These are phyloP conservation scores for Candida anutae DNA, from an alignment of 1,139 yeast species.

Conservation along the genomic window DNA sequence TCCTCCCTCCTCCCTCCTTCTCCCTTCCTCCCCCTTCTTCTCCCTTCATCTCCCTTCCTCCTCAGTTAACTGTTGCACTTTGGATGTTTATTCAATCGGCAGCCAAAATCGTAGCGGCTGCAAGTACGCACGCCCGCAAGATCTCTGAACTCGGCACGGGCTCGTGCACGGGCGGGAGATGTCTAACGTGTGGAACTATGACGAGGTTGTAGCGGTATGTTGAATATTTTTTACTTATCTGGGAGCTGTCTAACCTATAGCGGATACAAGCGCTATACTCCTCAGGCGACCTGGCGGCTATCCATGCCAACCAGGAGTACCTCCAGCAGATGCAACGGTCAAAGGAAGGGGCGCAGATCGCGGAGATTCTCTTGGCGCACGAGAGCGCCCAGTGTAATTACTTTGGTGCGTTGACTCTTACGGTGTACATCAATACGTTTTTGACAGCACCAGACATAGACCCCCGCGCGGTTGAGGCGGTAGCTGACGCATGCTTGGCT, in stretches of 20 bases:
- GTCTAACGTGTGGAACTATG: constrained; percentile 8
- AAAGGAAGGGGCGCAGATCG: constrained; percentile 41
- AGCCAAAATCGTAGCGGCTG: no score
- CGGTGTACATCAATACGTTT: constrained; percentile 45
- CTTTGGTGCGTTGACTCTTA: constrained; percentile 67
- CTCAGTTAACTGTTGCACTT: no score
- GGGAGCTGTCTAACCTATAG: constrained; percentile 9
- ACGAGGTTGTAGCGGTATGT: constrained; percentile 8
- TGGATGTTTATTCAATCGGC: no score
- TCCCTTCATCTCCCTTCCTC: no score
- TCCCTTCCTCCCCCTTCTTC: no score
- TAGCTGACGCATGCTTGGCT: constrained; percentile 6
- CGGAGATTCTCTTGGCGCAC: constrained; percentile 37
- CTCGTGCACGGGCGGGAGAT: no score
- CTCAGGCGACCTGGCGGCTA: constrained; percentile 32
- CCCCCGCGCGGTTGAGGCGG: constrained; percentile 2
- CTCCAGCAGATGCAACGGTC: constrained; percentile 52
- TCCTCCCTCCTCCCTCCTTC: no score
- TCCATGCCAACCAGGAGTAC: constrained; percentile 39
- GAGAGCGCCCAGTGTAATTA: constrained; percentile 47
- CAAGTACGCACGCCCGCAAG: no score
- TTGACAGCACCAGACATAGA: constrained; percentile 1
- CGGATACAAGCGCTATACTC: constrained; percentile 35
- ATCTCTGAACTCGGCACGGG: no score
- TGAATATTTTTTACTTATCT: background rate